Evolutionary conservation across 2,329 filamentous ascomycete species (phyloP).

Genomic region (Botryotinia calthae): DNA sequence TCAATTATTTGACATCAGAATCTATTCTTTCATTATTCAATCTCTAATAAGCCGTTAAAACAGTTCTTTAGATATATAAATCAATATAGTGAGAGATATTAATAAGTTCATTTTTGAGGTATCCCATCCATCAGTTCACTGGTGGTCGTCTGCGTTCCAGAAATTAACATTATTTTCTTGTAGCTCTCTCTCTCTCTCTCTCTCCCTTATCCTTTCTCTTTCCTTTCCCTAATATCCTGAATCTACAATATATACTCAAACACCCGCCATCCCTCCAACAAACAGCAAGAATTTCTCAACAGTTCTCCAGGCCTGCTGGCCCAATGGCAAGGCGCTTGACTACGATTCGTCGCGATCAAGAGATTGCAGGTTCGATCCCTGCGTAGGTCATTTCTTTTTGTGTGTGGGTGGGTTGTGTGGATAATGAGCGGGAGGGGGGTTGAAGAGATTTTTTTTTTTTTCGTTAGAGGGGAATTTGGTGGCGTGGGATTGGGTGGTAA

Average conservation of each 20-base stretch:
- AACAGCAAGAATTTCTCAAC: neutral
- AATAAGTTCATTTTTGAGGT: no score
- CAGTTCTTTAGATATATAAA: no score
- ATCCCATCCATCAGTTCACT: no score
- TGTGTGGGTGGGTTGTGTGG: neutral
- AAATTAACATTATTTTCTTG: neutral
- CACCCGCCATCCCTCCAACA: rapidly evolving
- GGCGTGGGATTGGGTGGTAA: no score
- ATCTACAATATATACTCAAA: neutral
- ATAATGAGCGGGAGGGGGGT: no score
- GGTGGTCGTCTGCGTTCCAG: neutral
- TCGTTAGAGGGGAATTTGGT: neutral
- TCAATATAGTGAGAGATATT: no score
- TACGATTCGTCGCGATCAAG: conserved; percentile 44
- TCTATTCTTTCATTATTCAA: no score
- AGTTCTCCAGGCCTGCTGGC: conserved; percentile 35
- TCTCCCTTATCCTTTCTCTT: no score
- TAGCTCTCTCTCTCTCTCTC: rapidly evolving
- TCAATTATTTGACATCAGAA: no score
- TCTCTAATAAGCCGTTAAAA: no score
- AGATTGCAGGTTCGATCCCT: conserved; percentile 47
- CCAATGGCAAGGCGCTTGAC: conserved; percentile 51
- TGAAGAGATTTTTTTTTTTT: neutral
- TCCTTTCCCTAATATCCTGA: rapidly evolving
- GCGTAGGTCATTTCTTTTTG: conserved; percentile 28